A percentile compares a stretch with the other conserved stretches of the same genome.
Evolutionary conservation across 208 protist species (phyloP).

Genomic region (Trypanosoma avium): DNA sequence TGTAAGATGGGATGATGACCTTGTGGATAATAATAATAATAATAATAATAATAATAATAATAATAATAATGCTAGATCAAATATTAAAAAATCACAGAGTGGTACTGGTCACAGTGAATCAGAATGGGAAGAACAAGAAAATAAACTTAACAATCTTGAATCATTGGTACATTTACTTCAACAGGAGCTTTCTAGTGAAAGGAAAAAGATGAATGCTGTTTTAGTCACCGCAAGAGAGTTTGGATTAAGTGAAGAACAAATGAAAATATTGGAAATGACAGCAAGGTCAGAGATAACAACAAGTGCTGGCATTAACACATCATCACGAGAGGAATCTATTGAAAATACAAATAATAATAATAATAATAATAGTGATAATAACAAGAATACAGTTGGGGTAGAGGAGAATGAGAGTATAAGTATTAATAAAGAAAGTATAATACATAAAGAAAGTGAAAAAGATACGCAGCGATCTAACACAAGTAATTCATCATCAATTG

Average conservation of each 20-base stretch:
- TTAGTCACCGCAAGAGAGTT: not conserved
- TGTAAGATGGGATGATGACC: constrained; percentile 19
- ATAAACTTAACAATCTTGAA: constrained; percentile 44
- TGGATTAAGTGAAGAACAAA: constrained; percentile 11
- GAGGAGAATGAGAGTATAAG: not conserved
- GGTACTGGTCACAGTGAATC: no score
- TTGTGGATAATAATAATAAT: not conserved
- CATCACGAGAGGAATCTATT: no score
- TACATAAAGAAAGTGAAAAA: not conserved
- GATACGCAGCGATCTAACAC: not conserved
- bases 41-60: not conserved
- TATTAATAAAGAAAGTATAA: not conserved
- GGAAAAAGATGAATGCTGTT: constrained; percentile 33
- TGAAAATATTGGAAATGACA: not conserved
- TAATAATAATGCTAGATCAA: not conserved
- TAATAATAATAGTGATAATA: not conserved
- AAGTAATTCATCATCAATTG: constrained; percentile 2
- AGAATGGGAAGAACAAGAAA: constrained; percentile 20
- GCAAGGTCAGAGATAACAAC: no score
- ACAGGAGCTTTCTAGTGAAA: constrained; percentile 44
- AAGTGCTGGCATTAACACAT: no score
- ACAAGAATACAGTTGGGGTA: not conserved
- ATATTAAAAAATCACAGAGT: no score
- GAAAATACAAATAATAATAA: not conserved
- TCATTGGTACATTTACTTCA: constrained; percentile 58